Evolutionary conservation across 371 early-diverging fungal genomes (phyloP).

Genomic region (Mucor racemosus): DNA sequence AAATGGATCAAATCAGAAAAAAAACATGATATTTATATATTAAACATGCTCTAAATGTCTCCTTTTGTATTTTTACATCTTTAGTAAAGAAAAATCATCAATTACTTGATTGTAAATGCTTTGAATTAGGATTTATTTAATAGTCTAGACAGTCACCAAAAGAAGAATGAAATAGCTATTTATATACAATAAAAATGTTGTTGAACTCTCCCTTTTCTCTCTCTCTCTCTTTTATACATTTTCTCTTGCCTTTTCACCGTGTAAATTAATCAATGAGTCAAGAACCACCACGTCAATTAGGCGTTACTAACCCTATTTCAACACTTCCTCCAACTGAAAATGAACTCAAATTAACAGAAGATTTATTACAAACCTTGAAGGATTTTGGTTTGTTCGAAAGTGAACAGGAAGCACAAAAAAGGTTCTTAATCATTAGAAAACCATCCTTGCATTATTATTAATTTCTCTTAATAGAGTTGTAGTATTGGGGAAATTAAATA

Average conservation of each 20-base stretch:
- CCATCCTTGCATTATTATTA: no score
- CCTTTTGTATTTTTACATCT: neutral
- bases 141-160: neutral
- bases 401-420: constrained; percentile 64
- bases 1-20: neutral
- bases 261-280: constrained; percentile 42
- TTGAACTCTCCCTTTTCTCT: neutral
- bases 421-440: constrained; percentile 23
- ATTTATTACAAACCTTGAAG: constrained; percentile 67
- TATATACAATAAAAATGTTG: neutral
- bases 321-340: constrained; percentile 48
- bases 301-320: constrained; percentile 76
- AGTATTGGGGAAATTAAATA: constrained; percentile 87
- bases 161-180: neutral
- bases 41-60: neutral
- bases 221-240: neutral
- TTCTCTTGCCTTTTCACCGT: no score
- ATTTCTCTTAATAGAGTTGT: constrained; percentile 62
- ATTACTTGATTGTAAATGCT: neutral
- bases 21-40: neutral
- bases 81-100: neutral
- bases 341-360: constrained; percentile 68
- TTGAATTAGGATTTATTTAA: neutral
- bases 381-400: constrained; percentile 78
- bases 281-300: constrained; percentile 41